Base-by-base conservation (phyloP, 257 asterid species). In the Gentiana dahurica region DNA sequence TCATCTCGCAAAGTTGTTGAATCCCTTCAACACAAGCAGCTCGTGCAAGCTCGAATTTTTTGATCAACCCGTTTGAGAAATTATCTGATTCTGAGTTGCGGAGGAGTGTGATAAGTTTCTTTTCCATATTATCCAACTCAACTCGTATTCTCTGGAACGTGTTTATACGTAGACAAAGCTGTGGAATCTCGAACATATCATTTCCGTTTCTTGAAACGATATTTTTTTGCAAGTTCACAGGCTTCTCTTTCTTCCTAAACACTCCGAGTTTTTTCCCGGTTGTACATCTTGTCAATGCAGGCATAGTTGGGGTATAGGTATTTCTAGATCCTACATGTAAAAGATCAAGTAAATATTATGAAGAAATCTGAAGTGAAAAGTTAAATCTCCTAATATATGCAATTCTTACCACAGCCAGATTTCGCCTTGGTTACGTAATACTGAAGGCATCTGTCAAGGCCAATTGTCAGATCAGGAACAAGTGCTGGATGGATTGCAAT, bases 11-110 rank as follows among this genome's bases (percentile, higher is more conserved):
- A 15, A 92, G 72, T 50, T 83, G 89, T 58, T 92, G 99, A 65
- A 88, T 88, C 13, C 87, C 82, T 74, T 92, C 99, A 2, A 92
- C 65, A 84, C 99, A 88, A 50, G 83, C 70, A 45, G 84, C 65
- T 8, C 97, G 95, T 1, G 97, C 76, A 52, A 84, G 82, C 67
- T 88, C 99, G n/a, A 92, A 83, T 54, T 71, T 88, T 68, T 92
- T 88, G 3, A 71, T 81, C 53, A 77, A 53, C 33, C 81, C 91
- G 32, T 83, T 79, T 9, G 97, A 85, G 48, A 88, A 80, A 65
- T 88, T 95, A 60, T 97, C 94, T 44, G 97, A 92, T 68, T 92
- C 99, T 0, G 95, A 92, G 73, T 92, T 92, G 62, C 99, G 79
- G 56, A 92, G 65, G 50, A 85, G 87, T 48, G 95, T 88, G 10